Evolutionary conservation across 257 asterid genomes (phyloP).

Genomic region (Echites panduratus): DNA sequence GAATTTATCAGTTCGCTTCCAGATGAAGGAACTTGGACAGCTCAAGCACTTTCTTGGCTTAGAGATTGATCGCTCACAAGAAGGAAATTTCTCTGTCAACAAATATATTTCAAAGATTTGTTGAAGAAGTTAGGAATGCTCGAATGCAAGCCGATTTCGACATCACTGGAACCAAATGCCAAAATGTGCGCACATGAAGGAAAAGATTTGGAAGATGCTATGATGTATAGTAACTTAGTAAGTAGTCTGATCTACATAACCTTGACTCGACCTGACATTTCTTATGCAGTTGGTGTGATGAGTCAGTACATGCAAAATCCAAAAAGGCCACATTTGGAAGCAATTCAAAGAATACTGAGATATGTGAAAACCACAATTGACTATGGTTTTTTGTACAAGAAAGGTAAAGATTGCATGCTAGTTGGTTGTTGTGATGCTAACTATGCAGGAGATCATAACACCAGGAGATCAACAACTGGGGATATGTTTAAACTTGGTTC

Average conservation of each 20-base stretch:
- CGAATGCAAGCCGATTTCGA: not conserved
- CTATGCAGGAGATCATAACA: not conserved
- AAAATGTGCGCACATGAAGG: not conserved
- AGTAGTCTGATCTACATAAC: not conserved
- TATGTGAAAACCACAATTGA: not conserved
- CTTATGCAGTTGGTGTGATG: not conserved
- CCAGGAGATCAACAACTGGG: not conserved
- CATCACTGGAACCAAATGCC: not conserved
- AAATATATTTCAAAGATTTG: not conserved
- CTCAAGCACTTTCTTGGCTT: conserved; percentile 1
- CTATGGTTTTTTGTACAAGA: not conserved
- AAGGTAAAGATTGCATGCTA: not conserved
- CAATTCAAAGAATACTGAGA: not conserved
- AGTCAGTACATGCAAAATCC: not conserved
- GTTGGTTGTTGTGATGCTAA: not conserved
- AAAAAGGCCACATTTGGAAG: not conserved
- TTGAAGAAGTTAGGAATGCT: not conserved
- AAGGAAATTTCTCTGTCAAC: not conserved
- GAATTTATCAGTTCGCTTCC: not conserved
- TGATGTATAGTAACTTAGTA: not conserved
- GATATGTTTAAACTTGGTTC: not conserved
- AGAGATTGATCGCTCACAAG: not conserved
- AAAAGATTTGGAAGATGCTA: not conserved
- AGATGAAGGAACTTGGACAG: not conserved
- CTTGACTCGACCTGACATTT: not conserved